phyloP scores from a whole-genome alignment of 1,284 basidiomycete species.

The Ustilago crameri region DNA sequence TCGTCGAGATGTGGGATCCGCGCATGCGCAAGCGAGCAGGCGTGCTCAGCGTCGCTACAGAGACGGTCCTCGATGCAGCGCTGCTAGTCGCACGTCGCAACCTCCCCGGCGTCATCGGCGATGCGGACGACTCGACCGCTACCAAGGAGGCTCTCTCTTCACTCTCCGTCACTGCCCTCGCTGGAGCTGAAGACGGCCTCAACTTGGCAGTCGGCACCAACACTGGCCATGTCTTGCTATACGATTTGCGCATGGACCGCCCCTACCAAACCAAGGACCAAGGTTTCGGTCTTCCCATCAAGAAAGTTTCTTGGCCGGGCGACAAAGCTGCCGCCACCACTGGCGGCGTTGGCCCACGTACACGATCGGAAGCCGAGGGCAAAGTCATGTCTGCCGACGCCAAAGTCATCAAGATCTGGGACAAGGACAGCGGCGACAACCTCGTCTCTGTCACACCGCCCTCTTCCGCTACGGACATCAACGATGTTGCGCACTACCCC shows the following conservation, averaged over 20 bases:
- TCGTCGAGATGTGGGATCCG: slow-evolving; percentile 96
- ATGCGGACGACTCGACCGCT: slow-evolving; percentile 59
- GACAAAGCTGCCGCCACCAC: slow-evolving; percentile 71
- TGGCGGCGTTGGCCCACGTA: slow-evolving; percentile 76
- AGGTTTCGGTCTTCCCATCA: slow-evolving; percentile 92
- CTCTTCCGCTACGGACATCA: slow-evolving; percentile 80
- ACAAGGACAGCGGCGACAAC: slow-evolving; percentile 82
- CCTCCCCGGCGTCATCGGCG: slow-evolving; percentile 61
- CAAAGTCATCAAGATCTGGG: slow-evolving; percentile 69
- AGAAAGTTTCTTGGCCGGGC: slow-evolving; percentile 88
- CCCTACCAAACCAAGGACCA: slow-evolving; percentile 94
- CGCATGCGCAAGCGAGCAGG: slow-evolving; percentile 83
- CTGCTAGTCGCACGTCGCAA: slow-evolving; percentile 67
- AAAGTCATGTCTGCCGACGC: slow-evolving; percentile 64
- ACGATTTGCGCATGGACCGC: slow-evolving; percentile 86
- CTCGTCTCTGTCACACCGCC: slow-evolving; percentile 92
- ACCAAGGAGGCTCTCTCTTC: slow-evolving; percentile 61
- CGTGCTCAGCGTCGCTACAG: slow-evolving; percentile 78
- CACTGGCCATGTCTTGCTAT: slow-evolving; percentile 91
- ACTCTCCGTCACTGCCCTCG: slow-evolving; percentile 83
- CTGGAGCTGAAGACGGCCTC: slow-evolving; percentile 81
- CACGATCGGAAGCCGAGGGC: slow-evolving; percentile 70
- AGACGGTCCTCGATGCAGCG: slow-evolving; percentile 66
- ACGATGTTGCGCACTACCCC: slow-evolving; percentile 64
- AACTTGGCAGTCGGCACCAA: slow-evolving; percentile 94